phyloP scores from a whole-genome alignment of 2,329 filamentous ascomycete species.

The Xylaria sp. region DNA sequence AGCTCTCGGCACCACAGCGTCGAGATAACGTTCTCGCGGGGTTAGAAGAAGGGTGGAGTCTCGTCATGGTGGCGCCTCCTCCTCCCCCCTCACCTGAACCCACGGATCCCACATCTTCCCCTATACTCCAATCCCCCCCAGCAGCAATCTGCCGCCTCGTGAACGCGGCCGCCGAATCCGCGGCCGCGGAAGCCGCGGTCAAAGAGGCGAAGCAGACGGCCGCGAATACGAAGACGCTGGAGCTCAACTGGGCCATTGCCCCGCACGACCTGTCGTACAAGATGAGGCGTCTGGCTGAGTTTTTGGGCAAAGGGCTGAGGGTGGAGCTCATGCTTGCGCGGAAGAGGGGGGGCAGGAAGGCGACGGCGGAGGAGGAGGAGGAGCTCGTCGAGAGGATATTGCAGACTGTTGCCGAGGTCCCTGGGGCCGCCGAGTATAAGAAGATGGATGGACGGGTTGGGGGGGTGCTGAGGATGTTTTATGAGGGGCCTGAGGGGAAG shows the following conservation, averaged over 20 bases:
- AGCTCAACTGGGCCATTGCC: conserved; percentile 90
- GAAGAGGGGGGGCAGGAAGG: conserved; percentile 71
- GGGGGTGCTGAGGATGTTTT: conserved; percentile 51
- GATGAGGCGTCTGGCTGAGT: conserved; percentile 73
- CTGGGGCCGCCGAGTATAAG: conserved; percentile 54
- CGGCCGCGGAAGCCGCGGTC: conserved; percentile 53
- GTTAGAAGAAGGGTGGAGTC: conserved; percentile 37
- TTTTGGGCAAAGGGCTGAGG: conserved; percentile 77
- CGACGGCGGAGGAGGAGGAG: conserved; percentile 70
- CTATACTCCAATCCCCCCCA: not conserved
- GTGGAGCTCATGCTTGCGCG: conserved; percentile 79
- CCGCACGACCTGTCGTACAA: conserved; percentile 78
- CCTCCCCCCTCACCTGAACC: conserved; percentile 10
- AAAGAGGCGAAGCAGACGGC: conserved; percentile 54
- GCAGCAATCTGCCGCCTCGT: conserved; percentile 74
- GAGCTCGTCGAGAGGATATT: conserved; percentile 65
- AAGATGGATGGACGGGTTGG: conserved; percentile 56
- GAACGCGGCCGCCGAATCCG: conserved; percentile 62
- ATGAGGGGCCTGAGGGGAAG: conserved; percentile 50
- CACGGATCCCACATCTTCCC: too few species aligned
- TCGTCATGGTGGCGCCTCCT: conserved; percentile 49
- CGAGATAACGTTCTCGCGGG: conserved; percentile 32
- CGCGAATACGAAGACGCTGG: conserved; percentile 76
- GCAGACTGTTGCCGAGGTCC: conserved; percentile 43
- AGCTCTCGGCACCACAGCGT: conserved; percentile 44